Conservation (phyloP, 2,329 filamentous ascomycete species). For the Chaetomium strumarium region DNA sequence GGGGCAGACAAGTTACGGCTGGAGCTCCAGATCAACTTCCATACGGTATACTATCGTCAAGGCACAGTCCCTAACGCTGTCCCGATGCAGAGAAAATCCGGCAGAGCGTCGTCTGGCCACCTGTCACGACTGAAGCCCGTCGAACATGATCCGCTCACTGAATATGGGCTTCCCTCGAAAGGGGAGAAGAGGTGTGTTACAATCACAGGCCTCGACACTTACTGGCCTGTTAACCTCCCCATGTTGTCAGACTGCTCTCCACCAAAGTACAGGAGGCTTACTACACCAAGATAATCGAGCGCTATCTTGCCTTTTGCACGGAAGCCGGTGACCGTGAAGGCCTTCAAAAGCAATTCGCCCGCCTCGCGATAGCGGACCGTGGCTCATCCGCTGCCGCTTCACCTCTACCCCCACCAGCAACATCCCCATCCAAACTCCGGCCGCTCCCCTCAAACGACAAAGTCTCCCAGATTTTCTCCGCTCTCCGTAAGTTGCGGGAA, state of each 20-base stretch:
- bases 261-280: conserved; percentile 76
- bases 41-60: no score
- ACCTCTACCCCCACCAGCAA: conserved; percentile 10
- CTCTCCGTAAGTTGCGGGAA: conserved; percentile 87
- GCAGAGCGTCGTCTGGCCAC: conserved; percentile 52
- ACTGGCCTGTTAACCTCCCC: background rate
- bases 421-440: conserved; percentile 8
- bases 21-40: no score
- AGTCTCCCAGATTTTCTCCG: conserved; percentile 69
- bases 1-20: no score
- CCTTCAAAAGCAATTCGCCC: conserved; percentile 68
- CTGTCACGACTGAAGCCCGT: conserved; percentile 57
- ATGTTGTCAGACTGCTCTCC: conserved; percentile 56
- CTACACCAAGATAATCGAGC: conserved; percentile 79
- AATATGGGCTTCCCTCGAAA: conserved; percentile 81
- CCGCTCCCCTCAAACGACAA: conserved; percentile 34
- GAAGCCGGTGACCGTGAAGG: conserved; percentile 64
- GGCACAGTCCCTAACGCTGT: background rate
- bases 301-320: conserved; percentile 86
- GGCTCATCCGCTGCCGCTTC: conserved; percentile 1
- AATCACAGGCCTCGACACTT: background rate
- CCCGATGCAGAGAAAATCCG: conserved; percentile 21
- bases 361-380: conserved; percentile 40
- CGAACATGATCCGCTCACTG: conserved; percentile 70
- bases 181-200: conserved; percentile 69